These are phyloP conservation scores for Plasmodium cynomolgi DNA, from an alignment of 169 alveolate species.

Conservation along the genomic window DNA sequence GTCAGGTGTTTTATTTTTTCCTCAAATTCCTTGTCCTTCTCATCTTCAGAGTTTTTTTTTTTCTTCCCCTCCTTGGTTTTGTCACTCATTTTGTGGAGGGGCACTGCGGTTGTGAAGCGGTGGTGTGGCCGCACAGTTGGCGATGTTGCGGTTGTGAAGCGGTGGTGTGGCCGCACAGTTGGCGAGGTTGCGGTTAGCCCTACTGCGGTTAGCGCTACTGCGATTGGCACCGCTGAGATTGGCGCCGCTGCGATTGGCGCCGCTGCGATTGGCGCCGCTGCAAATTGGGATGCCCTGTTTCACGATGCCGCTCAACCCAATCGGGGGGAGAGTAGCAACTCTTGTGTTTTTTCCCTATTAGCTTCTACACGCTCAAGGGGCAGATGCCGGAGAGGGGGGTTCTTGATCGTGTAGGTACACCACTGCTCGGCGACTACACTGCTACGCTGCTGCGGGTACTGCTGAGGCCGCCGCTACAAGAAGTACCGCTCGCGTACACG, in stretches of 20 bases:
- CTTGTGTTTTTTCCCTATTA: neutral
- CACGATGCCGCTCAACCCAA: neutral
- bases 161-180: no score
- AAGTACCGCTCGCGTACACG: neutral
- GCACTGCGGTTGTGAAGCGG: neutral
- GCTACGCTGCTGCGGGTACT: neutral
- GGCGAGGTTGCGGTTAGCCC: no score
- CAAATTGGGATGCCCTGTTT: neutral
- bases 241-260: neutral
- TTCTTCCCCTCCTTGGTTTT: conserved; percentile 8
- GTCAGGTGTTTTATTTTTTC: conserved; percentile 30
- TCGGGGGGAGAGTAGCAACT: neutral
- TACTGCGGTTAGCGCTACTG: neutral
- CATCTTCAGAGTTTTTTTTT: neutral
- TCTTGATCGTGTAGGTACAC: neutral
- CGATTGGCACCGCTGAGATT: neutral
- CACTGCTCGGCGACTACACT: neutral
- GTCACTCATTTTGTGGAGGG: neutral
- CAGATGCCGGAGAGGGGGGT: neutral
- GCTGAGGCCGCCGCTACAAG: neutral
- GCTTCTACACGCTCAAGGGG: neutral
- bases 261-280: neutral
- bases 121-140: neutral
- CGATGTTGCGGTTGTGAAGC: neutral
- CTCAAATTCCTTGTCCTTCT: conserved; percentile 41